A percentile compares a stretch with the other conserved stretches of the same genome.
Conservation (phyloP, 306 rosid genomes). For the Begonia fuchsioides region DNA sequence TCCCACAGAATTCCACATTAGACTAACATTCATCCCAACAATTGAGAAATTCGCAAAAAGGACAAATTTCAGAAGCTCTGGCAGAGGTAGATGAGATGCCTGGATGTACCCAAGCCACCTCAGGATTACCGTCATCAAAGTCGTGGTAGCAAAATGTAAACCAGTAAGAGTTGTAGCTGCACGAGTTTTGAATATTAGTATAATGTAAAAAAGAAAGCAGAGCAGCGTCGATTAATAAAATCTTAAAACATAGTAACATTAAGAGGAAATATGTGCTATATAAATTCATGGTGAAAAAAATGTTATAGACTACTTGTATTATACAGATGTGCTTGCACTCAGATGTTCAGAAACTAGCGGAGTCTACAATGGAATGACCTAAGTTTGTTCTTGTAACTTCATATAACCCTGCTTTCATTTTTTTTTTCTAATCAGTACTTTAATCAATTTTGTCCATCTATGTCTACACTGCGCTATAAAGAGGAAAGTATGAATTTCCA, state of each 20-base stretch:
- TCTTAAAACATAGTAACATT: not conserved
- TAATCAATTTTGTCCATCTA: too few relatives aligned
- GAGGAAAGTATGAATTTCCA: too few relatives aligned
- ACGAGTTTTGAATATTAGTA: slow-evolving; percentile 9
- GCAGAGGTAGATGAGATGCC: slow-evolving; percentile 58
- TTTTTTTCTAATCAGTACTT: too few relatives aligned
- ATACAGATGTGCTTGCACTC: too few relatives aligned
- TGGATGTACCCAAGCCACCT: slow-evolving; percentile 69
- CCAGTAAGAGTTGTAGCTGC: slow-evolving; percentile 94
- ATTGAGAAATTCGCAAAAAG: slow-evolving; percentile 78
- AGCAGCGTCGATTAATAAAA: not conserved
- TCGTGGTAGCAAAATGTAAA: slow-evolving; percentile 62
- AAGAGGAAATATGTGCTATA: not conserved
- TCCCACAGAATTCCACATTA: slow-evolving; percentile 97
- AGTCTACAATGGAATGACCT: too few relatives aligned
- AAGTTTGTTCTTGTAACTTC: too few relatives aligned
- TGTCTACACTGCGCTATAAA: too few relatives aligned
- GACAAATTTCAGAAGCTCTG: slow-evolving; percentile 73
- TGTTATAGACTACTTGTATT: not conserved
- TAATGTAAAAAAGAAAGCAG: not conserved
- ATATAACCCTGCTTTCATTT: too few relatives aligned
- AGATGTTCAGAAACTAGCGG: too few relatives aligned
- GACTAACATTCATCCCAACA: slow-evolving; percentile 88
- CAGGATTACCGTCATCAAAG: slow-evolving; percentile 52
- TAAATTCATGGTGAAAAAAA: not conserved